These are phyloP conservation scores for Ballota nigra DNA, from an alignment of 257 asterid species.

Conservation along the genomic window DNA sequence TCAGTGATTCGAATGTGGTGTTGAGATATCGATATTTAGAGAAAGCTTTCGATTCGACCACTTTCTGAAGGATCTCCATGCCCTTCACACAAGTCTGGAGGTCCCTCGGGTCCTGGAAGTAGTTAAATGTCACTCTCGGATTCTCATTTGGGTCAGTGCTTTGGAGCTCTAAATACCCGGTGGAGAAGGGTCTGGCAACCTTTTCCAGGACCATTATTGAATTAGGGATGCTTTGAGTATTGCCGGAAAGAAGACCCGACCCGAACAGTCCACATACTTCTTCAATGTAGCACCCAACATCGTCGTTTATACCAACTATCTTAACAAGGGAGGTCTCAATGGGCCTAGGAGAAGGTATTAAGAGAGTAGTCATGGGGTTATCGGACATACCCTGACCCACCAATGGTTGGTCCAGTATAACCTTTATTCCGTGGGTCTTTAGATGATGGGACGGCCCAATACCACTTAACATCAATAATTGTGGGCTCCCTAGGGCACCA, in stretches of 20 bases:
- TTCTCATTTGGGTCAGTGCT: constrained; percentile 57
- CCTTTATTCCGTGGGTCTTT: constrained; percentile 17
- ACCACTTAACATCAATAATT: constrained; percentile 70
- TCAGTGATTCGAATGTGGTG: constrained; percentile 34
- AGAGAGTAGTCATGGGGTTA: constrained; percentile 62
- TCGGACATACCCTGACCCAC: constrained; percentile 88
- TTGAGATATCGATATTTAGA: constrained; percentile 44
- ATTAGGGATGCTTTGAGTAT: neutral
- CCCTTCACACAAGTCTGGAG: constrained; percentile 64
- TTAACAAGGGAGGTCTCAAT: constrained; percentile 52
- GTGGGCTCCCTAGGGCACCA: constrained; percentile 94
- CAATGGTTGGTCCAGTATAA: constrained; percentile 41
- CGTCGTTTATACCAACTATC: constrained; percentile 56
- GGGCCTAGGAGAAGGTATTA: constrained; percentile 50
- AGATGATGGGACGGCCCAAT: constrained; percentile 42
- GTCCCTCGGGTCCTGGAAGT: constrained; percentile 68
- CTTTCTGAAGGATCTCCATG: constrained; percentile 41
- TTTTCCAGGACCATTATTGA: constrained; percentile 47
- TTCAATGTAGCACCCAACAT: constrained; percentile 56
- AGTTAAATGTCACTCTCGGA: constrained; percentile 76
- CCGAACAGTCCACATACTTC: constrained; percentile 47
- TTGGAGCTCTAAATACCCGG: constrained; percentile 56
- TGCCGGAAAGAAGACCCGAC: neutral
- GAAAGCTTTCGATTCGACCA: constrained; percentile 44
- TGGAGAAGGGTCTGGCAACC: constrained; percentile 61